Conservation (phyloP, 306 rosid species). For the Prosopis cineraria region DNA sequence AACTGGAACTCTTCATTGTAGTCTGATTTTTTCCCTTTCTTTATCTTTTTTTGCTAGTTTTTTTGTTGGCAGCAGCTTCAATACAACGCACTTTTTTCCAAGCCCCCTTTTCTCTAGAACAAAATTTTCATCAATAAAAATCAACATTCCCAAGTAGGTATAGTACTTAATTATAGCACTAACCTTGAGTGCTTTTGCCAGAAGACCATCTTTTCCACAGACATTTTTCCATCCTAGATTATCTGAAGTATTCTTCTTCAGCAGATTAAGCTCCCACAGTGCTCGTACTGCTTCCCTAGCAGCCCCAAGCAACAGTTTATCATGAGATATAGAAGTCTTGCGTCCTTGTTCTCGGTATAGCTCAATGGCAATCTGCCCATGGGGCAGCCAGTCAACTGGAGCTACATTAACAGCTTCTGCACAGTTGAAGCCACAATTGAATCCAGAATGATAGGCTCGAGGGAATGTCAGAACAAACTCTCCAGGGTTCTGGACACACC, state of each 20-base stretch:
- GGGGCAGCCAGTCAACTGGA: slow-evolving; percentile 98
- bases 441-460: slow-evolving; percentile 97
- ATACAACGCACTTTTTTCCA: background rate
- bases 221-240: slow-evolving; percentile 84
- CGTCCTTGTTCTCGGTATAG: slow-evolving; percentile 84
- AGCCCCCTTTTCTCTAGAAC: background rate
- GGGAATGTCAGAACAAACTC: slow-evolving; percentile 98
- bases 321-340: slow-evolving; percentile 96
- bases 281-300: slow-evolving; percentile 98
- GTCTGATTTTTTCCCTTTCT: background rate
- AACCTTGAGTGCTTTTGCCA: slow-evolving; percentile 88
- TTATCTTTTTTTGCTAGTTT: background rate
- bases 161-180: slow-evolving; percentile 26
- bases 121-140: background rate
- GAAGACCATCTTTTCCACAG: slow-evolving; percentile 86
- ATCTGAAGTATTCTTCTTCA: slow-evolving; percentile 70
- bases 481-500: slow-evolving; percentile 94
- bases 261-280: slow-evolving; percentile 92
- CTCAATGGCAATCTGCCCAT: slow-evolving; percentile 90
- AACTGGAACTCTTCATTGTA: background rate
- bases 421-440: slow-evolving; percentile 98
- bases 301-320: slow-evolving; percentile 94
- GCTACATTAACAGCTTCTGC: slow-evolving; percentile 99
- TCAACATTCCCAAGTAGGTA: background rate
- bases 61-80: background rate